Conservation (phyloP, 805 yeast genomes). For the Saccharomycopsis schoenii region DNA sequence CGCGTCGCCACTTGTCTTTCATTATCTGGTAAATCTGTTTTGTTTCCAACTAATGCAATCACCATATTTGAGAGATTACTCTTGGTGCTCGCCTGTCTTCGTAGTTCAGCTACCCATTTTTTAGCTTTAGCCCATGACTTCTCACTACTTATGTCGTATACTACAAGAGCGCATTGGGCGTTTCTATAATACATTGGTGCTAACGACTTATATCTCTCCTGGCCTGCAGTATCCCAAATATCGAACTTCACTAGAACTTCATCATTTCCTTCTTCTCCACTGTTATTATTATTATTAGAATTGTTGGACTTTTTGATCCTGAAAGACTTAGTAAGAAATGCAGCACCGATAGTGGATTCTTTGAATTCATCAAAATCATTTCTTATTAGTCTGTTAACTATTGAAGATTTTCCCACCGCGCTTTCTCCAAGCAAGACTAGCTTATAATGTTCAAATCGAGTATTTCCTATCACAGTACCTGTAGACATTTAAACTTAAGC, state of each 20-base stretch:
- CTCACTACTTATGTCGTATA: conserved; percentile 62
- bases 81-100: conserved; percentile 23
- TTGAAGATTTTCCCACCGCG: conserved; percentile 60
- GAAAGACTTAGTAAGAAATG: conserved; percentile 56
- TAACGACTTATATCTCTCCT: conserved; percentile 65
- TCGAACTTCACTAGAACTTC: conserved; percentile 56
- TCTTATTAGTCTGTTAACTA: conserved; percentile 61
- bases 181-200: conserved; percentile 81
- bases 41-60: conserved; percentile 71
- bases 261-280: conserved; percentile 33
- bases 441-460: conserved; percentile 41
- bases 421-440: conserved; percentile 56
- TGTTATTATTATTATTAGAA: conserved; percentile 27
- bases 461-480: background rate
- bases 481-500: background rate
- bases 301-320: conserved; percentile 1
- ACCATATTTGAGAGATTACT: conserved; percentile 53
- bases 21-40: conserved; percentile 43
- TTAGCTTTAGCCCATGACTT: conserved; percentile 59
- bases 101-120: conserved; percentile 68
- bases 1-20: conserved; percentile 32
- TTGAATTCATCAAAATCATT: conserved; percentile 63
- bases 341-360: conserved; percentile 81
- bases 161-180: conserved; percentile 72
- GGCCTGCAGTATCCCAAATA: conserved; percentile 86